Conservation (phyloP, 352 stramenopile species). For the Globisporangium sylvaticum region DNA sequence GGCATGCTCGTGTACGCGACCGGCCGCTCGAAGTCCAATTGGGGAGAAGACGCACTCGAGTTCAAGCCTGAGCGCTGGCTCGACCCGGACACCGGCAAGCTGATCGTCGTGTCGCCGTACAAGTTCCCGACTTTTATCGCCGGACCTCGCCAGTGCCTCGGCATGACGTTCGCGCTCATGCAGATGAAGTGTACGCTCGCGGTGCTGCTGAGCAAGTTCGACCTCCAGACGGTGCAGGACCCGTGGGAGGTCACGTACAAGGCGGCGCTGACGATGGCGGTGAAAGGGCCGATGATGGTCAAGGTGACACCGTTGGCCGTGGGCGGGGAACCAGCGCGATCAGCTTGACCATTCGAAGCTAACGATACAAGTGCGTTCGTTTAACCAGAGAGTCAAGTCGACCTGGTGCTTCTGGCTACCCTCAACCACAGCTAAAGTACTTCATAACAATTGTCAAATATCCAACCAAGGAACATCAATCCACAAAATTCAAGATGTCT, state of each 20-base stretch:
- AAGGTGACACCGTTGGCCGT: neutral
- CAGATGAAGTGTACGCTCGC: conserved; percentile 1
- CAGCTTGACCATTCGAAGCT: no score
- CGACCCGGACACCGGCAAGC: conserved; percentile 30
- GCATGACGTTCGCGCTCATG: conserved; percentile 3
- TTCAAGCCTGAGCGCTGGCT: conserved; percentile 70
- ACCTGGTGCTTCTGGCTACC: no score
- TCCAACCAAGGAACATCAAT: no score
- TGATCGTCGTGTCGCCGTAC: neutral
- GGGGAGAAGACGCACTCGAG: conserved; percentile 46
- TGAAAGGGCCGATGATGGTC: neutral
- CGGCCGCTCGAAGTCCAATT: conserved; percentile 35
- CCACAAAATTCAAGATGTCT: no score
- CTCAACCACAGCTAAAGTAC: no score
- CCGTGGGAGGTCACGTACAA: neutral
- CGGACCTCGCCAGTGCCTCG: neutral
- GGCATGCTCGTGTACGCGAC: no score
- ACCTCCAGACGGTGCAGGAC: neutral
- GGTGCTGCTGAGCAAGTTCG: neutral
- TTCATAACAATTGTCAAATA: no score
- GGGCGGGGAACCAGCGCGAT: neutral
- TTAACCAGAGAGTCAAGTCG: no score
- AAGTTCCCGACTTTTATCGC: neutral
- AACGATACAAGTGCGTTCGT: no score
- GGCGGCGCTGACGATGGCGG: neutral